Evolutionary conservation across 2,329 filamentous ascomycete genomes (phyloP).

Genomic region (Gyromitra esculenta): DNA sequence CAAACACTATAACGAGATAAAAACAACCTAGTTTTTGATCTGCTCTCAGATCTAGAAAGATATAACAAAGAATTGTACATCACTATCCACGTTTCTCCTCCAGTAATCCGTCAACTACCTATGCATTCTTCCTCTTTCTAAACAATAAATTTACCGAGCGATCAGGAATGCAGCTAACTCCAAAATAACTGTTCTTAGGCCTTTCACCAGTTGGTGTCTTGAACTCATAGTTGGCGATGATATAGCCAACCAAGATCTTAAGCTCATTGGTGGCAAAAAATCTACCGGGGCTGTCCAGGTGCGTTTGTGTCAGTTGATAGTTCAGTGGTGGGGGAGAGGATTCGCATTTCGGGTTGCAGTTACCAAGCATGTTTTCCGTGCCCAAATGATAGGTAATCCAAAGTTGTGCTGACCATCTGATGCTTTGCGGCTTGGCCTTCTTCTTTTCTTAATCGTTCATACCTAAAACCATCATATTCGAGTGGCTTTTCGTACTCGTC

Average conservation of each 20-base stretch:
- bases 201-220: conserved; percentile 54
- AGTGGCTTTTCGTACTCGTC: conserved; percentile 60
- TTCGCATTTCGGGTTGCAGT: neutral
- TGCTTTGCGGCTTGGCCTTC: conserved; percentile 54
- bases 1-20: neutral
- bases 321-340: neutral
- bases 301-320: neutral
- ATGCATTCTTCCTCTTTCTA: conserved; percentile 34
- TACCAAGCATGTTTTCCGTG: conserved; percentile 60
- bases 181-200: conserved; percentile 45
- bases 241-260: conserved; percentile 60
- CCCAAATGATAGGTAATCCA: conserved; percentile 60
- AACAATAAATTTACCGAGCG: conserved; percentile 39
- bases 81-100: neutral
- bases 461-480: conserved; percentile 63
- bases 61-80: neutral
- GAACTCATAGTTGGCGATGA: conserved; percentile 60
- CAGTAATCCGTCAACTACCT: neutral
- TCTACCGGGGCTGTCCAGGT: conserved; percentile 58
- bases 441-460: conserved; percentile 60
- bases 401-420: conserved; percentile 58
- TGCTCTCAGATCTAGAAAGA: neutral
- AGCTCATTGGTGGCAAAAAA: conserved; percentile 62
- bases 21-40: neutral
- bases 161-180: conserved; percentile 44